A percentile compares a stretch with the other conserved stretches of the same genome.
Evolutionary conservation across 2,329 filamentous ascomycete genomes (phyloP).

Genomic region (Pyrenophora graminea): DNA sequence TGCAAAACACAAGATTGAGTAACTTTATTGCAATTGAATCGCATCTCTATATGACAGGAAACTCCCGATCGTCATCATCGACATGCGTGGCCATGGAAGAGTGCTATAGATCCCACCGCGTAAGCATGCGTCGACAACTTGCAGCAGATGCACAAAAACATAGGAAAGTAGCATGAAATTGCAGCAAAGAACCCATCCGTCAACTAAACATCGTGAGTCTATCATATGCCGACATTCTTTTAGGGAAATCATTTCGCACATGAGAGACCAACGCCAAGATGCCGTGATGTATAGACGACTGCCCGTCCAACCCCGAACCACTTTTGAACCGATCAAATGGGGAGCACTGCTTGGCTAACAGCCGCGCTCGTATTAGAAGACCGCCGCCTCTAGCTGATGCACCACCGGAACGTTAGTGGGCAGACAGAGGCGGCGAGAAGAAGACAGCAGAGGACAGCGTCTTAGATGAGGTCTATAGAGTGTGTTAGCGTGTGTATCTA

Average conservation of each 20-base stretch:
- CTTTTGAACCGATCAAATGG: conserved; percentile 43
- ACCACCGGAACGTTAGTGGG: conserved; percentile 30
- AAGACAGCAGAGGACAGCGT: conserved; percentile 30
- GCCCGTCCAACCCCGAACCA: conserved; percentile 39
- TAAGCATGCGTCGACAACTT: conserved; percentile 43
- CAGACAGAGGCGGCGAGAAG: conserved; percentile 30
- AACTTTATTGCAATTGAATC: conserved; percentile 42
- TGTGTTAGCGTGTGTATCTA: conserved; percentile 15
- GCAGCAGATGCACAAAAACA: conserved; percentile 38
- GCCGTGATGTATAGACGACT: conserved; percentile 42
- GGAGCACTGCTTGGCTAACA: conserved; percentile 39
- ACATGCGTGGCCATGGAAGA: conserved; percentile 43
- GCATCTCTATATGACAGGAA: conserved; percentile 46
- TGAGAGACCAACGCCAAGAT: conserved; percentile 50
- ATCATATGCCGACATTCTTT: conserved; percentile 44
- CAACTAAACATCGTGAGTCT: conserved; percentile 42
- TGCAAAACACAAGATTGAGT: conserved; percentile 16
- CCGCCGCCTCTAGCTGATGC: conserved; percentile 33
- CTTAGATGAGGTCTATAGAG: conserved; percentile 47
- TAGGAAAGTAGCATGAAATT: conserved; percentile 42
- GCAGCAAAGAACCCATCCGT: conserved; percentile 34
- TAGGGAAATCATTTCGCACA: conserved; percentile 47
- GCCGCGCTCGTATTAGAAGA: conserved; percentile 39
- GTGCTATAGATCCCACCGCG: conserved; percentile 33
- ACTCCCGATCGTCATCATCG: conserved; percentile 46